A percentile compares a stretch with the other conserved stretches of the same genome.
phyloP scores from a whole-genome alignment of 2,329 filamentous ascomycete genomes.

The Cryphonectria nitschkei region DNA sequence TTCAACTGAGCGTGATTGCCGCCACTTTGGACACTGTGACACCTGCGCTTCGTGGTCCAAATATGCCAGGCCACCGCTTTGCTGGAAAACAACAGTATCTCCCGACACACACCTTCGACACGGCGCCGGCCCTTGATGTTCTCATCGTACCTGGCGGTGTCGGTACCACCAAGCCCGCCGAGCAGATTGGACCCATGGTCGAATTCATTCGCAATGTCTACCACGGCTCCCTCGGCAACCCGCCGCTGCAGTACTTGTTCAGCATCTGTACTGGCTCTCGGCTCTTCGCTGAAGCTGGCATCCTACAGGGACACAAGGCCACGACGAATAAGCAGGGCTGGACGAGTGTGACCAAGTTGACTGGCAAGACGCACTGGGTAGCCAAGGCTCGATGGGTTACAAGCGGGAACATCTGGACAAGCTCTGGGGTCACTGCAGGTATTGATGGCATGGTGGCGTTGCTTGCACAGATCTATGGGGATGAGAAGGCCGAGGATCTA shows the following conservation, averaged over 20 bases:
- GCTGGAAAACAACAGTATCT: slow-evolving; percentile 40
- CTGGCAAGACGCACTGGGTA: slow-evolving; percentile 54
- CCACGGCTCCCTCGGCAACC: slow-evolving; percentile 21
- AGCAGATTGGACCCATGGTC: slow-evolving; percentile 39
- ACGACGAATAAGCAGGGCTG: slow-evolving; percentile 62
- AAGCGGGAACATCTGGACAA: slow-evolving; percentile 62
- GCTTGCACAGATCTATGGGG: slow-evolving; percentile 57
- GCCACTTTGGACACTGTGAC: slow-evolving; percentile 46
- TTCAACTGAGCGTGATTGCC: slow-evolving; percentile 48
- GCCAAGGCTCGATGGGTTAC: slow-evolving; percentile 59
- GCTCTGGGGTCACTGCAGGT: slow-evolving; percentile 61
- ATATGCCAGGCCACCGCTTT: slow-evolving; percentile 42
- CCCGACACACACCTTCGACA: slow-evolving; percentile 56
- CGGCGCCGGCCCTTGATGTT: slow-evolving; percentile 60
- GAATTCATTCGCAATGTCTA: slow-evolving; percentile 45
- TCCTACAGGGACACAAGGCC: slow-evolving; percentile 56
- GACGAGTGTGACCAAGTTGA: slow-evolving; percentile 42
- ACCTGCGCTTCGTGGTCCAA: slow-evolving; percentile 35
- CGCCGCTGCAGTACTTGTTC: slow-evolving; percentile 51
- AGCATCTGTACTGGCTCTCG: slow-evolving; percentile 62
- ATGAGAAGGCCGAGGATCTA: slow-evolving; percentile 50
- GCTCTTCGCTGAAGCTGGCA: slow-evolving; percentile 53
- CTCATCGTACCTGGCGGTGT: slow-evolving; percentile 68
- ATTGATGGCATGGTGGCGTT: slow-evolving; percentile 65
- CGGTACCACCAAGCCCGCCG: slow-evolving; percentile 46